A percentile compares a stretch with the other conserved stretches of the same genome.
Evolutionary conservation across 768 basidiomycete species (phyloP).

Genomic region (Dioszegia crocea): DNA sequence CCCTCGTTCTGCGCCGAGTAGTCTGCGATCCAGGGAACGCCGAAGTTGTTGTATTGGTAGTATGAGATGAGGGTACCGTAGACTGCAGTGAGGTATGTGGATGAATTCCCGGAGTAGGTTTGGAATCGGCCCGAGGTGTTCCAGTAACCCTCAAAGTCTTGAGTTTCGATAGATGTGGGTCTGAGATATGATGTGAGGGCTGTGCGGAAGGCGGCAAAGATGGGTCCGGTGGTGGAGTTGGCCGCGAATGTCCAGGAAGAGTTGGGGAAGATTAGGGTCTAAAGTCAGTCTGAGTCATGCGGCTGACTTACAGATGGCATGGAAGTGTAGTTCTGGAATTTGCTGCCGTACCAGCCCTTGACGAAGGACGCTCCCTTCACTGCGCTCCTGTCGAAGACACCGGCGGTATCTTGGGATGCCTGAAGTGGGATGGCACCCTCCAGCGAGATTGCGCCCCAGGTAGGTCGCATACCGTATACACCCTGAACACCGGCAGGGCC

Average conservation of each 20-base stretch:
- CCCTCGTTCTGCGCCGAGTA: slow-evolving; percentile 34
- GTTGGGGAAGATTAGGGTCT: slow-evolving; percentile 29
- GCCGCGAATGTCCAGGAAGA: slow-evolving; percentile 24
- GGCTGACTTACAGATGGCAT: slow-evolving; percentile 25
- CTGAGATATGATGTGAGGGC: slow-evolving; percentile 21
- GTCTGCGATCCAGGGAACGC: slow-evolving; percentile 30
- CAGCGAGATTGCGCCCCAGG: slow-evolving; percentile 29
- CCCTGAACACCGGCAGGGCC: slow-evolving; percentile 33
- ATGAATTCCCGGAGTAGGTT: slow-evolving; percentile 8
- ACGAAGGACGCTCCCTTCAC: slow-evolving; percentile 21
- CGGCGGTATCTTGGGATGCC: slow-evolving; percentile 31
- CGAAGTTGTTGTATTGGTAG: slow-evolving; percentile 25
- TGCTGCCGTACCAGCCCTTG: slow-evolving; percentile 37
- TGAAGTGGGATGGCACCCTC: slow-evolving; percentile 34
- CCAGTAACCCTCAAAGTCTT: slow-evolving; percentile 26
- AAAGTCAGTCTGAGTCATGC: neutral
- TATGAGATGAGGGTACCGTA: slow-evolving; percentile 26
- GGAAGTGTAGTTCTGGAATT: slow-evolving; percentile 22
- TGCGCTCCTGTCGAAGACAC: slow-evolving; percentile 33
- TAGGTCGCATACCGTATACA: slow-evolving; percentile 41
- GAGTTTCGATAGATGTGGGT: slow-evolving; percentile 17
- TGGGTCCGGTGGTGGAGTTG: slow-evolving; percentile 18
- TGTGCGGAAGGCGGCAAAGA: slow-evolving; percentile 29
- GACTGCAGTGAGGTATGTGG: slow-evolving; percentile 12
- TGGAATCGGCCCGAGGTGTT: slow-evolving; percentile 24